phyloP scores from a whole-genome alignment of 1,284 basidiomycete species.

The Stygiomarasmius scandens region DNA sequence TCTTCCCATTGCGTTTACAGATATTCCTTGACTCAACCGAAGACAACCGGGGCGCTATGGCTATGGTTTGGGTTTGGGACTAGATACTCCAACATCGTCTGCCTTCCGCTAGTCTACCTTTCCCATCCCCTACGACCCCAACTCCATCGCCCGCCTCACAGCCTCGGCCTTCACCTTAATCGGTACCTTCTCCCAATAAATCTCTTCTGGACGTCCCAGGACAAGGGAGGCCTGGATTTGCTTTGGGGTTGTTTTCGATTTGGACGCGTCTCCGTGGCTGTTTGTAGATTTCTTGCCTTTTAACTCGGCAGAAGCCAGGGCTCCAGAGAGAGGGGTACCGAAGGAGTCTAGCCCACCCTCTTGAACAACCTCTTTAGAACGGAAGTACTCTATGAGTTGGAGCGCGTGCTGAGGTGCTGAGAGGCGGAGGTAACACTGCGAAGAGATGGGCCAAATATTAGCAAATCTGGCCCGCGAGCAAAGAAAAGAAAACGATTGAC shows the following conservation, averaged over 20 bases:
- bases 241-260: not conserved
- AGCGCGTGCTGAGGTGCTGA: constrained; percentile 50
- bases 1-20: too few relatives aligned
- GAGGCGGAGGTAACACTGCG: constrained; percentile 74
- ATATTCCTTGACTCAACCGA: too few relatives aligned
- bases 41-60: too few relatives aligned
- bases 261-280: too few relatives aligned
- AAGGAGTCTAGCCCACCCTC: constrained; percentile 49
- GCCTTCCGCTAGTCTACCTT: too few relatives aligned
- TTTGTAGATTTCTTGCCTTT: too few relatives aligned
- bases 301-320: too few relatives aligned
- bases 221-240: constrained; percentile 57
- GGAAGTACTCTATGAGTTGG: constrained; percentile 50
- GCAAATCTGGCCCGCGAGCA: too few relatives aligned
- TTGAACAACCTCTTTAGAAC: constrained; percentile 39
- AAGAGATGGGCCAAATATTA: too few relatives aligned
- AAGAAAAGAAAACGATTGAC: not conserved
- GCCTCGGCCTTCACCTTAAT: constrained; percentile 67
- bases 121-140: too few relatives aligned
- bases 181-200: constrained; percentile 81
- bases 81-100: too few relatives aligned
- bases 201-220: constrained; percentile 59
- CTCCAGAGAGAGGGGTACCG: constrained; percentile 35
- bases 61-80: too few relatives aligned
- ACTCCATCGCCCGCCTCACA: constrained; percentile 30